phyloP scores from a whole-genome alignment of 805 yeast species.

The Myxozyma vanderwaltii region DNA sequence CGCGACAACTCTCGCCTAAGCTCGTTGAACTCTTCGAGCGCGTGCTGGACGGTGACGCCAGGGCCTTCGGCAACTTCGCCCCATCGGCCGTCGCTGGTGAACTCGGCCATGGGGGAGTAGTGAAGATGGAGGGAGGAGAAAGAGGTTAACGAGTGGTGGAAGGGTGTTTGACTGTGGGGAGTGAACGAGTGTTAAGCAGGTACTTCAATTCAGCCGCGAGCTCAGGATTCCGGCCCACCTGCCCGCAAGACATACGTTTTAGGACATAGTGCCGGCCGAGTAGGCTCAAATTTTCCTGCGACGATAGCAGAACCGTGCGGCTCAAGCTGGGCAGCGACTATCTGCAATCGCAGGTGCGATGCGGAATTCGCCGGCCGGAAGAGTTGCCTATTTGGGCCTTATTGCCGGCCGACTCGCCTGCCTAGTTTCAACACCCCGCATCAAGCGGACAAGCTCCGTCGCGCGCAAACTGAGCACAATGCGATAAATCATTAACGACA shows the following conservation, averaged over 20 bases:
- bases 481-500: too few relatives aligned
- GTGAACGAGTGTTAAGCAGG: neutral
- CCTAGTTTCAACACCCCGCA: too few relatives aligned
- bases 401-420: too few relatives aligned
- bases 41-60: slow-evolving; percentile 27
- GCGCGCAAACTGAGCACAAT: too few relatives aligned
- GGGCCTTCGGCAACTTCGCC: slow-evolving; percentile 24
- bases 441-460: too few relatives aligned
- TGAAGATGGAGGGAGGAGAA: neutral
- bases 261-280: too few relatives aligned
- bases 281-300: neutral
- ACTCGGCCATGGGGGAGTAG: neutral
- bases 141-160: neutral
- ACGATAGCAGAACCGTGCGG: neutral
- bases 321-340: neutral
- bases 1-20: slow-evolving; percentile 31
- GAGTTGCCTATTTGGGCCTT: neutral
- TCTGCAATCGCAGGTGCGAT: too few relatives aligned
- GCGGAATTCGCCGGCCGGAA: too few relatives aligned
- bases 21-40: slow-evolving; percentile 27
- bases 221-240: neutral
- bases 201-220: neutral
- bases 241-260: neutral
- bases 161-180: neutral
- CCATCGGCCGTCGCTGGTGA: slow-evolving; percentile 30